Base-by-base conservation (phyloP, 2,329 filamentous ascomycete genomes). In the Botrytis deweyae region DNA sequence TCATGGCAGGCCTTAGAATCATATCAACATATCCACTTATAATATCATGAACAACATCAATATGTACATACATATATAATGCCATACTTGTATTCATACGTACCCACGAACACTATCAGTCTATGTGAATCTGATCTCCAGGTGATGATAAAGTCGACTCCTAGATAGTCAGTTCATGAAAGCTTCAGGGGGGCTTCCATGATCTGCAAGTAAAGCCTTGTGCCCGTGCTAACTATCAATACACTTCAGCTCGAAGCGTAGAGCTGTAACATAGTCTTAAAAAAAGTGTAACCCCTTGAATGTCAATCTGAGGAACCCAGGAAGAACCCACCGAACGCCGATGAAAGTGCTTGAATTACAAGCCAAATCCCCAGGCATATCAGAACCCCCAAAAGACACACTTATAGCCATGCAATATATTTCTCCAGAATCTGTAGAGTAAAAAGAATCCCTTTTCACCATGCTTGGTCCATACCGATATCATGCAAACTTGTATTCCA, bases 401-500 rank as follows among this genome's bases (percentile, higher is more conserved):
- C 22, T 25, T 20, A 25, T 36, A 49, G 52, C 6, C 14, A 58
- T 58, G n/a, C 14, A 10, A 68, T 20, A 42, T 14, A 10, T 40
- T 58, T 40, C 8, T 20, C 65, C 25, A 67, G 5, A 2, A 6
- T n/a, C 10, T 25, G 36, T 33, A 16, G 6, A 14, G 38, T 4
- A 55, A 40, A 38, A 40, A 16, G 22, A 14, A 38, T 42, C 6
- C 2, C 8, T 20, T 68, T 18, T 42, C 49, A 58, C 36, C 38
- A 52, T 59, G 16, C 70, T 70, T 42, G 2, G 7, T 29, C 25
- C 46, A 69, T 29, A 69, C 42, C 33, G 22, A 58, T 73, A 74
- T 44, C 52, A 42, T 49, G 70, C 61, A 64, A 62, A 70, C 38
- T 72, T 75, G 52, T 73, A 75, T 76, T 76, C 72, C 55, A 70